phyloP scores from a whole-genome alignment of 495 filamentous ascomycete genomes.

The Talaromyces stipitatus region DNA sequence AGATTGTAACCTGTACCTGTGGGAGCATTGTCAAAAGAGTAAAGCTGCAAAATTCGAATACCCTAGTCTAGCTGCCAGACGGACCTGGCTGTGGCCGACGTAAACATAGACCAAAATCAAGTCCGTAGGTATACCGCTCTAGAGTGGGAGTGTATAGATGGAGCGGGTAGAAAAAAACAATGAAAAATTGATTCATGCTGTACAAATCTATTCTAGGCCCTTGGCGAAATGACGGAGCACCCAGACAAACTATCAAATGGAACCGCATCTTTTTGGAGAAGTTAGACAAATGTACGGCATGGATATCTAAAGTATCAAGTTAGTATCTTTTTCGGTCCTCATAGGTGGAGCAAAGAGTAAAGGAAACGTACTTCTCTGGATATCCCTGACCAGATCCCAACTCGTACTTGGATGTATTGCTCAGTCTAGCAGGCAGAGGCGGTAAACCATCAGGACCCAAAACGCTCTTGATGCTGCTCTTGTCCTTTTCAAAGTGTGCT shows the following conservation, averaged over 20 bases:
- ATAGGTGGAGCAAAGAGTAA: neutral
- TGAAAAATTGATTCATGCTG: neutral
- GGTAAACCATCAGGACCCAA: slow-evolving; percentile 70
- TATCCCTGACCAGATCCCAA: slow-evolving; percentile 40
- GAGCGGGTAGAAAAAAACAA: neutral
- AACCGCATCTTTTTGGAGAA: neutral
- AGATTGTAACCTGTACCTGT: too few species aligned
- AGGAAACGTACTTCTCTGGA: slow-evolving; percentile 38
- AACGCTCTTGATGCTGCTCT: slow-evolving; percentile 51
- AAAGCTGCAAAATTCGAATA: too few species aligned
- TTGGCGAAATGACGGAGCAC: neutral
- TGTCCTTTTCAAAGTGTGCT: slow-evolving; percentile 63
- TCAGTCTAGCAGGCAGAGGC: slow-evolving; percentile 66
- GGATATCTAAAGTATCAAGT: slow-evolving; percentile 32
- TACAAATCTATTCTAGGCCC: neutral
- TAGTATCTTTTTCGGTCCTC: neutral
- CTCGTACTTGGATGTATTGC: slow-evolving; percentile 35
- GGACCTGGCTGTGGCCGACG: too few species aligned
- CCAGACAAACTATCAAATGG: neutral
- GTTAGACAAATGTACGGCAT: slow-evolving; percentile 45
- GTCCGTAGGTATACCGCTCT: neutral
- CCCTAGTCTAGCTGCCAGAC: too few species aligned
- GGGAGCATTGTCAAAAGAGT: too few species aligned
- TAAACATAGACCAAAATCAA: neutral
- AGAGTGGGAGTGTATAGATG: neutral